phyloP scores from a whole-genome alignment of 73 alveolate genomes.

The Symbiodinium natans region DNA sequence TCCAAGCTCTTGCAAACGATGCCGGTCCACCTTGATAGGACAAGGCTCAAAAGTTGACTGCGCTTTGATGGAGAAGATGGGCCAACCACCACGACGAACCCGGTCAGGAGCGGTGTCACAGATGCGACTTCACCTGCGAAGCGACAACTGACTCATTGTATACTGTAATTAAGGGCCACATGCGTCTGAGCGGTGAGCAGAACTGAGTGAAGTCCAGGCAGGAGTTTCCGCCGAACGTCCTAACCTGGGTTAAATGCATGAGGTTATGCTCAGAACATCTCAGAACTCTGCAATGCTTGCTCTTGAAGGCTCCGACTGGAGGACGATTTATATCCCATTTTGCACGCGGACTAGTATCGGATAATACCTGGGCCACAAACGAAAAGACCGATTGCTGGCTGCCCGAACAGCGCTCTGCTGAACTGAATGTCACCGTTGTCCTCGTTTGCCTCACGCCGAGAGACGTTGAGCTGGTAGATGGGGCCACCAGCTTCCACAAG shows the following conservation, averaged over 20 bases:
- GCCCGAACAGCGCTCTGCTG: no score
- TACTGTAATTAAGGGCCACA: not conserved
- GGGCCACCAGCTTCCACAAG: constrained; percentile 89
- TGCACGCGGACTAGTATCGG: not conserved
- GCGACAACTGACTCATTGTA: not conserved
- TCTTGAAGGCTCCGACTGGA: not conserved
- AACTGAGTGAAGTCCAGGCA: constrained; percentile 82
- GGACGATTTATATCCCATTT: constrained; percentile 19
- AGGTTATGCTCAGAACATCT: not conserved
- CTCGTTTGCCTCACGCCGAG: no score
- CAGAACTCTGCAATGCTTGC: no score
- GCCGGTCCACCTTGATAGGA: constrained; percentile 30
- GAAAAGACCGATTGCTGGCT: not conserved
- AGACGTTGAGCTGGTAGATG: constrained; percentile 57
- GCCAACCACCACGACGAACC: constrained; percentile 47
- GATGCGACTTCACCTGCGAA: constrained; percentile 64
- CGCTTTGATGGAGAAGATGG: not conserved
- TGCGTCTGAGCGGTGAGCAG: not conserved
- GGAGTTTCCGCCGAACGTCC: constrained; percentile 63
- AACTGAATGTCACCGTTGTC: no score
- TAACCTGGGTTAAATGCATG: constrained; percentile 27
- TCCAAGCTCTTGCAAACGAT: constrained; percentile 61
- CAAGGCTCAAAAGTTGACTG: not conserved
- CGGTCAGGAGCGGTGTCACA: constrained; percentile 66
- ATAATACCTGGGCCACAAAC: not conserved